Evolutionary conservation across 352 stramenopile genomes (phyloP), one percentile per base, ranked within the genome.

Genomic region (Pythium periplocum): DNA sequence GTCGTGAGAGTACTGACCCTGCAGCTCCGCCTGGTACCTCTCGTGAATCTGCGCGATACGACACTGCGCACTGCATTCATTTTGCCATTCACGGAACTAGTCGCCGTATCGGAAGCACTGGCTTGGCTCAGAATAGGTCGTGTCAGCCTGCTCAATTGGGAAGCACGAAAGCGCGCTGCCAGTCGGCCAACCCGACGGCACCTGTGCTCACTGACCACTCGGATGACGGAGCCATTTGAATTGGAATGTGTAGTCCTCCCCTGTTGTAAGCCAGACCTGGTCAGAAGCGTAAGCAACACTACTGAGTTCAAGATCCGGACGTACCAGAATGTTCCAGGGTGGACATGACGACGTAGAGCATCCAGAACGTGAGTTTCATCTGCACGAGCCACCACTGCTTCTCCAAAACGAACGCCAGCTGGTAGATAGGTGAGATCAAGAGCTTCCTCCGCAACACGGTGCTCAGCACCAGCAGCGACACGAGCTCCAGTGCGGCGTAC

Each of bases 331-430:
- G 69, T 1, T 69, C 33, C 4, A 76, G 39, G 7, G 60, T 41
- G 1, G 57, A 53, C 38, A 74, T 64, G 3, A 71, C 49, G 4
- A 65, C 61, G 53, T 68, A 72, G 12, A 75, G 57, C 6, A 83
- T 61, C 72, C 72, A 79, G 35, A 73, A 59, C 10, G 72, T 32
- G 12, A 84, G 39, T 35, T 71, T 79, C 4, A 37, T 45, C 32
- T 78, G 73, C 1, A 79, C 42, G 34, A 71, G 47, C 6, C 51
- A 55, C 30, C 47, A 53, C 10, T 81, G 66, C 11, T 54, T 65
- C 6, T 63, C 50, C 12, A 85, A 51, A 32, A 82, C 55, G 40
- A 85, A 80, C 4, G 59, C 58, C 1, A 85, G 45, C 12, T 78
- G 63, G 1, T 43, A 44, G 3, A 75, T 2, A 6, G 55, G 41